These are phyloP conservation scores for Haplosporangium gracile DNA, from an alignment of 192 early-diverging fungal species.

Conservation along the genomic window DNA sequence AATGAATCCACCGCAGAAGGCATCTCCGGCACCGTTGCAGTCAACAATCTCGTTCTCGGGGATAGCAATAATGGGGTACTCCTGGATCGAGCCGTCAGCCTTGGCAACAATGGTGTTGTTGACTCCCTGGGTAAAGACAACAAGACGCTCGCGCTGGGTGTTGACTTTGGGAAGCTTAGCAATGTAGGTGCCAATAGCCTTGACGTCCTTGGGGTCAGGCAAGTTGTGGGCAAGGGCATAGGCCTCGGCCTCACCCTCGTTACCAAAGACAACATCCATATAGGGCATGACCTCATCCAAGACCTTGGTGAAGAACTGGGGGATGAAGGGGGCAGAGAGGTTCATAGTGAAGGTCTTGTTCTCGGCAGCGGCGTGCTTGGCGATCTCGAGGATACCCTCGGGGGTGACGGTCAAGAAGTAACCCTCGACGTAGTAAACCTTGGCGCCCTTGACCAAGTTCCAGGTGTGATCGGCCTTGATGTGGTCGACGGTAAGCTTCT, in stretches of 20 bases:
- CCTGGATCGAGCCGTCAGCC: constrained; percentile 72
- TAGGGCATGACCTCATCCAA: constrained; percentile 86
- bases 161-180: constrained; percentile 88
- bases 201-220: constrained; percentile 75
- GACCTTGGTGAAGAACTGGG: constrained; percentile 92
- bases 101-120: constrained; percentile 81
- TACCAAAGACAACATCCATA: constrained; percentile 95
- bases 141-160: constrained; percentile 78
- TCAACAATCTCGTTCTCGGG: constrained; percentile 85
- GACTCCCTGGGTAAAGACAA: constrained; percentile 94
- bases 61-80: constrained; percentile 72
- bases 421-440: constrained; percentile 94
- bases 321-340: constrained; percentile 95
- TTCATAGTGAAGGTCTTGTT: constrained; percentile 94
- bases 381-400: constrained; percentile 85
- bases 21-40: constrained; percentile 99
- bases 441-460: constrained; percentile 87
- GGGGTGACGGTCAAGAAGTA: constrained; percentile 96
- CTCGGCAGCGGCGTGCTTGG: constrained; percentile 87
- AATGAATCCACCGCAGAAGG: constrained; percentile 95
- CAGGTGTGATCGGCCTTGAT: constrained; percentile 82
- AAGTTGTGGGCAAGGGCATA: constrained; percentile 81
- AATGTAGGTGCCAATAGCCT: constrained; percentile 85
- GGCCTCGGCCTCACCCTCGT: constrained; percentile 95
- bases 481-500: constrained; percentile 66